Evolutionary conservation across 805 yeast genomes (phyloP), one percentile per base, ranked within the genome.

Genomic region (Candida awuae): DNA sequence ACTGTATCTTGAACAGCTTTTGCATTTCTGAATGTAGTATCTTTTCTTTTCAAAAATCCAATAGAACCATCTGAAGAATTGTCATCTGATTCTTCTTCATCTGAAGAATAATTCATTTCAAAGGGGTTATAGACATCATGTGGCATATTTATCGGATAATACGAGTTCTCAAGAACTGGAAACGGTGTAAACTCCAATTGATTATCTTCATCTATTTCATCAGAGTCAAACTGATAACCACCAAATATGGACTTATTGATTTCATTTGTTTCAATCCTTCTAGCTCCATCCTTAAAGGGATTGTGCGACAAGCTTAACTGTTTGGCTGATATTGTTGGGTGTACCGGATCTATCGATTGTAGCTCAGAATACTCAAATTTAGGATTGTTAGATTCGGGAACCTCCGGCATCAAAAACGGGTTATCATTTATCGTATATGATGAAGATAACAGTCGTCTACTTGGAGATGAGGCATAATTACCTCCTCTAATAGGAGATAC

Each of bases 121-220:
- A 59, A 59, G 16, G 63, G 63, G 33, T 59, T 53, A 28, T 56
- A 57, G 19, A 46, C 45, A 35, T 52, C 49, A 14, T 44, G 46
- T 13, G 54, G 55, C 4, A 58, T 49, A 29, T 60, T 59, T 17
- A 60, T 37, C 9, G 62, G 63, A 32, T 59, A 59, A 41, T 51
- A 61, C 3, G 64, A 56, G 36, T 58, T 58, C 10, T 52, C 50
- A 17, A 55, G 42, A 6, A 47, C 52, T 2, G 65, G 66, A 35
- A 60, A 62, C 12, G 65, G 65, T 2, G 52, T 56, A 46, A 61
- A 61, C n/a, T 52, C 51, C 13, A 48, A 38, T 12, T 47, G 53
- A 1, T 47, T 45, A 15, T 47, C 54, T 3, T 49, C 55, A 15
- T 49, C 42, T 2, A 38, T 22, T 20, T 45, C 45, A 32, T 51